phyloP scores from a whole-genome alignment of 2,329 filamentous ascomycete species.

The Stachybotrys echinatus region DNA sequence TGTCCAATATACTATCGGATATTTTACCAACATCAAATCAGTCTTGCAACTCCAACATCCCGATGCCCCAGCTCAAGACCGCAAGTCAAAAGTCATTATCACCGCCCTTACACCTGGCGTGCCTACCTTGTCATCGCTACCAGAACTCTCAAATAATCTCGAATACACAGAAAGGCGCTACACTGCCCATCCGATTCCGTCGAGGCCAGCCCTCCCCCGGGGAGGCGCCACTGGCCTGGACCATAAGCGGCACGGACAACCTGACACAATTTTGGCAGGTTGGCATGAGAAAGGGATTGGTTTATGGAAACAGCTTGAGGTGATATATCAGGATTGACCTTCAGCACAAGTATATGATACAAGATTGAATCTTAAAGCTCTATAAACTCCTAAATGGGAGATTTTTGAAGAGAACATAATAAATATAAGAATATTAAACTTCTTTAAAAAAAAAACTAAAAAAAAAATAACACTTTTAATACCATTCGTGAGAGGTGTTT shows the following conservation, averaged over 20 bases:
- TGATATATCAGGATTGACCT: too few species aligned
- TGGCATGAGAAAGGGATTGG: too few species aligned
- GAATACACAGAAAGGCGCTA: constrained; percentile 25
- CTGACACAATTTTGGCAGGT: not conserved
- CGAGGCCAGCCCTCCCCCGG: constrained; percentile 43
- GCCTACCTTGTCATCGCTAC: constrained; percentile 33
- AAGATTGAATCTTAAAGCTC: too few species aligned
- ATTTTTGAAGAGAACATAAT: too few species aligned
- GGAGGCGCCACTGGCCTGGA: constrained; percentile 39
- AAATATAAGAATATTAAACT: too few species aligned
- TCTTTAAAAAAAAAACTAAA: too few species aligned
- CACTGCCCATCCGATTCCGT: constrained; percentile 38
- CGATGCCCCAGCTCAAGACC: not conserved
- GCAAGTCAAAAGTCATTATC: constrained; percentile 17
- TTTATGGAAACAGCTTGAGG: too few species aligned
- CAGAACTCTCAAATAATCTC: constrained; percentile 26
- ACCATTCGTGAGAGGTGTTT: too few species aligned
- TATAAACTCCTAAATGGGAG: too few species aligned
- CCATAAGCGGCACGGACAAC: not conserved
- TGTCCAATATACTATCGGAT: not conserved
- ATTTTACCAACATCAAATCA: not conserved
- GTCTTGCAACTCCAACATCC: not conserved
- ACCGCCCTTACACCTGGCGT: constrained; percentile 31
- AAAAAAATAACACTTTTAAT: too few species aligned
- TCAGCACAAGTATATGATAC: too few species aligned